Conservation (phyloP, 1,284 basidiomycete genomes). For the Papiliotrema laurentii region DNA sequence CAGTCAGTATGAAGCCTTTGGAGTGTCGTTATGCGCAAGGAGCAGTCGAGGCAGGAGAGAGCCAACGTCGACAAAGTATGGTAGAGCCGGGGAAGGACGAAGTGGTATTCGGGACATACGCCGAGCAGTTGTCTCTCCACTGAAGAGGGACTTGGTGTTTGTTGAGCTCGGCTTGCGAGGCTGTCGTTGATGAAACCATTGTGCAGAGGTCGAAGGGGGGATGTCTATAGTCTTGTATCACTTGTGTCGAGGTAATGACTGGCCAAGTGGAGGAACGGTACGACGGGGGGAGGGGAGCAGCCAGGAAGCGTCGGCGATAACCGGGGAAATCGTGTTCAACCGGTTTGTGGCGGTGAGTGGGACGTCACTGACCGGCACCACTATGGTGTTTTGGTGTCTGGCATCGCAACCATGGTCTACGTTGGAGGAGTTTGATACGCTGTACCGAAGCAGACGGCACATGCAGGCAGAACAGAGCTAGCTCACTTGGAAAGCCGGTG, state of each 20-base stretch:
- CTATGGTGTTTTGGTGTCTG: background rate
- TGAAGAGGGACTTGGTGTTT: constrained; percentile 68
- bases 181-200: constrained; percentile 69
- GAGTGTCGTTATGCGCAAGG: background rate
- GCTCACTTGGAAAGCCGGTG: too few relatives aligned
- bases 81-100: too few relatives aligned
- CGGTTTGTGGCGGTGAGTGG: background rate
- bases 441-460: background rate
- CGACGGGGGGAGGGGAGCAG: background rate
- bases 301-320: background rate
- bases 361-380: background rate
- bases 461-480: background rate
- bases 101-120: constrained; percentile 56
- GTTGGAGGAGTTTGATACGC: too few relatives aligned
- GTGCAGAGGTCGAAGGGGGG: background rate
- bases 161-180: constrained; percentile 78
- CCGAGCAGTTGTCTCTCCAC: constrained; percentile 87
- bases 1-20: background rate
- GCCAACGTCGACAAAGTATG: too few relatives aligned
- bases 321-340: background rate
- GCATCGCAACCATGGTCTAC: too few relatives aligned
- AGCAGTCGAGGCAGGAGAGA: too few relatives aligned
- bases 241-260: background rate
- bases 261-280: background rate
- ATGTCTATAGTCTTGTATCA: background rate